Evolutionary conservation across 257 asterid species (phyloP), one percentile per base, ranked within the genome.

Genomic region (Avicennia marina): DNA sequence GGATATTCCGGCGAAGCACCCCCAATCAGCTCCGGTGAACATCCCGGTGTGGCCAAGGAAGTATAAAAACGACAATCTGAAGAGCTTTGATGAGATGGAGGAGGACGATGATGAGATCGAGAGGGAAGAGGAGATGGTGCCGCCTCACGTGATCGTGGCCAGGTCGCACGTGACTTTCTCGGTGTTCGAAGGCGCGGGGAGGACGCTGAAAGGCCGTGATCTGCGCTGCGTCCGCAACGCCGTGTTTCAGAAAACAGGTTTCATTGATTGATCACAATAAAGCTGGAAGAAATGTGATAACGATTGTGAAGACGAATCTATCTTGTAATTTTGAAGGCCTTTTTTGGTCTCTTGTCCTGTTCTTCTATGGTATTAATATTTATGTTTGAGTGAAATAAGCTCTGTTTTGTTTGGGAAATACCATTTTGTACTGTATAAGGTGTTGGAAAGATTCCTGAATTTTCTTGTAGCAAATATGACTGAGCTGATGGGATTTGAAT

Each of bases 141-240:
- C 96, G 33, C 98, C 98, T 50, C 98, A 90, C 80, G 87, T 84
- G 87, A 82, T 90, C 63, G 95, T 87, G 17, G 91, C 94, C 9
- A 67, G 87, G 65, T 83, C 95, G 59, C 96, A 87, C 82, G 91
- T 77, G 77, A 90, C 90, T 1, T 80, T 80, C 76, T 87, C 98
- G 18, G 96, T 90, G 60, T 90, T 90, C 38, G 98, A 90, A 70
- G 94, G 98, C 64, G 89, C 72, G 2, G 98, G 96, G 36, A 65
- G 95, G 73, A 90, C 96, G 33, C 87, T 90, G 15, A 90, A 90
- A 61, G 98, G 98, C 18, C 73, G 96, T 69, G 96, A 87, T 65
- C 47, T 87, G 40, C 74, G 96, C 60, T 78, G 94, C 58, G 87
- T 87, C 22, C 82, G 96, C 36, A 84, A 90, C 66, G 86, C 98